These are phyloP conservation scores for Samsoniella hepiali DNA, from an alignment of 2,329 filamentous ascomycete species.

Conservation along the genomic window DNA sequence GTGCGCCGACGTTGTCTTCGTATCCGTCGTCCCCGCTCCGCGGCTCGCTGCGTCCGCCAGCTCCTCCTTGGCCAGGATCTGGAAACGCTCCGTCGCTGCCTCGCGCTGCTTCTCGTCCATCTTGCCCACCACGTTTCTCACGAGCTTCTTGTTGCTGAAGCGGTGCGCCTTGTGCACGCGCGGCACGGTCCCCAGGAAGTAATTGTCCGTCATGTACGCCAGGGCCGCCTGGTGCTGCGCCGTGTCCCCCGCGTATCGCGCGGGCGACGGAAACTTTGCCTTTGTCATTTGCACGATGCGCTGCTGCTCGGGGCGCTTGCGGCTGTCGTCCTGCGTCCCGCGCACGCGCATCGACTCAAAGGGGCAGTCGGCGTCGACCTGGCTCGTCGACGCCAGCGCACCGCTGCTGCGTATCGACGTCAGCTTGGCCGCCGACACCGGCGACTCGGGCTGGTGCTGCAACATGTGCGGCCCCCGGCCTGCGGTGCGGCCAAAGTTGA, in stretches of 20 bases:
- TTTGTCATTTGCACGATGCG: conserved; percentile 12
- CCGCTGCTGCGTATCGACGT: neutral
- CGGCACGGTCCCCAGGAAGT: conserved; percentile 14
- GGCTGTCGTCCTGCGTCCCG: neutral
- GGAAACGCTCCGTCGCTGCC: neutral
- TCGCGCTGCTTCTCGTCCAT: neutral
- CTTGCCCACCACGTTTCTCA: neutral
- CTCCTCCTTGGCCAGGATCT: conserved; percentile 5
- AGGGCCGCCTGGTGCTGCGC: conserved; percentile 12
- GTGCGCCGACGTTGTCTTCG: neutral
- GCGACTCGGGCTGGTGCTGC: conserved; percentile 12
- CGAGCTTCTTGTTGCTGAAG: neutral
- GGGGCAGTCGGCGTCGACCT: conserved; percentile 11
- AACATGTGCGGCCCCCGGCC: conserved; percentile 10
- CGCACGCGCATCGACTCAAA: conserved; percentile 13
- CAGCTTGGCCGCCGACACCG: neutral
- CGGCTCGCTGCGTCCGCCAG: neutral
- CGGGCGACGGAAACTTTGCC: neutral
- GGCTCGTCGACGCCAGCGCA: conserved; percentile 5
- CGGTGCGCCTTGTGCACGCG: conserved; percentile 15
- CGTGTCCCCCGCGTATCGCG: neutral
- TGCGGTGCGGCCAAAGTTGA: conserved; percentile 5
- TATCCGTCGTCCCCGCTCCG: neutral
- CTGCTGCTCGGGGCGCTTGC: conserved; percentile 3
- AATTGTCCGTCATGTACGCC: conserved; percentile 18